Percentiles rank a stretch among this genome's conserved stretches.
These are phyloP conservation scores for Mycena haematopus DNA, from an alignment of 768 basidiomycete species.

Conservation along the genomic window DNA sequence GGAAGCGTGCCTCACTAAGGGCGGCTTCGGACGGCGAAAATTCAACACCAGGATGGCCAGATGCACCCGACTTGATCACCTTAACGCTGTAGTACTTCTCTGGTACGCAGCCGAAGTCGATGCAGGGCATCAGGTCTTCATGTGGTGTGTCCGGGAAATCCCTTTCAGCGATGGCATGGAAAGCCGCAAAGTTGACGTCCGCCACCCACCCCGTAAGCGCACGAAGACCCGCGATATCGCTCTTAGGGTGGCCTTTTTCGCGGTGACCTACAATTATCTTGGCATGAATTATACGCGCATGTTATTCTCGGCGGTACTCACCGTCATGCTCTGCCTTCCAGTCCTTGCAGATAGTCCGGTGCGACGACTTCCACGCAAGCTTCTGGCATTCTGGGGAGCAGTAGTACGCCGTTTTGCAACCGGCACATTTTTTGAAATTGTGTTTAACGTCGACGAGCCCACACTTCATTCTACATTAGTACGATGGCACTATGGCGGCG, in stretches of 20 bases:
- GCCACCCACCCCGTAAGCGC: conserved; percentile 40
- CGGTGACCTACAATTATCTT: conserved; percentile 36
- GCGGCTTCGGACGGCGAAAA: conserved; percentile 22
- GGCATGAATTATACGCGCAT: background rate
- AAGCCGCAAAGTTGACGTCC: conserved; percentile 31
- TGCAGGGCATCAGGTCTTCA: conserved; percentile 37
- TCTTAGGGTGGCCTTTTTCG: conserved; percentile 37
- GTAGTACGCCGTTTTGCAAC: conserved; percentile 41
- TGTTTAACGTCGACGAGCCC: conserved; percentile 40
- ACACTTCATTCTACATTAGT: conserved; percentile 32
- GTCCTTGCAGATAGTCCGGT: conserved; percentile 40
- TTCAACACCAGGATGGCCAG: conserved; percentile 24
- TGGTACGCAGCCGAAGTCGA: conserved; percentile 41
- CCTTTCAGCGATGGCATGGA: conserved; percentile 34
- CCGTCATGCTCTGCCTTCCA: conserved; percentile 41
- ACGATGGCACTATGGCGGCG: background rate
- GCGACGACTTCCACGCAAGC: conserved; percentile 43
- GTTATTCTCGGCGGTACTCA: conserved; percentile 19
- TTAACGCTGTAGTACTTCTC: conserved; percentile 37
- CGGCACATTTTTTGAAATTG: conserved; percentile 40
- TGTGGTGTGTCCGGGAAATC: conserved; percentile 34
- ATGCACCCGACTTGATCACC: conserved; percentile 13
- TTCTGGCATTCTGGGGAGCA: conserved; percentile 48
- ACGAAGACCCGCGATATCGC: conserved; percentile 41
- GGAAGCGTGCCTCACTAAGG: conserved; percentile 39